Evolutionary conservation across 495 filamentous ascomycete species (phyloP).

Genomic region (Aspergillus mulundensis): DNA sequence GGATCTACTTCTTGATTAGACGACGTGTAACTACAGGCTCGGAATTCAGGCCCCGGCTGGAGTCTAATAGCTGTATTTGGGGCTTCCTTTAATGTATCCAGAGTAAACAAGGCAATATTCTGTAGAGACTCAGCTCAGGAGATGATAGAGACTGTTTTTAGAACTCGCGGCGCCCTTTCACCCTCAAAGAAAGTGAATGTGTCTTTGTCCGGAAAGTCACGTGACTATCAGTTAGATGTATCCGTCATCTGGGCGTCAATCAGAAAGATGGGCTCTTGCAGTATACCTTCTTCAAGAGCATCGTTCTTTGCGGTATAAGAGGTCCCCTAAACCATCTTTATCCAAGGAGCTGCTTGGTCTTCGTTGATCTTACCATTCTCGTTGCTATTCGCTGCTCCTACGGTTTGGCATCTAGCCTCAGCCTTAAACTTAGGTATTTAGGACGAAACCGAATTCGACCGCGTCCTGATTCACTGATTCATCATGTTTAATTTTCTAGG

Average conservation of each 20-base stretch:
- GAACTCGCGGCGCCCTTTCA: too few relatives aligned
- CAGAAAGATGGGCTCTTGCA: background rate
- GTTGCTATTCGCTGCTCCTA: background rate
- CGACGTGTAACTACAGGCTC: background rate
- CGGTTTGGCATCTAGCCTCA: background rate
- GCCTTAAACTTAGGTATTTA: background rate
- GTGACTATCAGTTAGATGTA: background rate
- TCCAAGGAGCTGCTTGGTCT: background rate
- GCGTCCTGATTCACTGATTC: background rate
- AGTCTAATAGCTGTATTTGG: too few relatives aligned
- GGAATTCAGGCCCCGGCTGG: conserved; percentile 1
- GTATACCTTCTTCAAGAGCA: background rate
- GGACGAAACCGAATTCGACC: background rate
- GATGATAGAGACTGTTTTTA: too few relatives aligned
- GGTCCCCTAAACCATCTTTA: background rate
- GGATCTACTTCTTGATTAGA: background rate
- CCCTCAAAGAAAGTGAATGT: background rate
- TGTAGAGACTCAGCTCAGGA: too few relatives aligned
- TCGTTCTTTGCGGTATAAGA: background rate
- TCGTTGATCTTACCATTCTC: background rate
- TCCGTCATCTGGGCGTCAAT: conserved; percentile 5
- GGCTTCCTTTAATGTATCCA: too few relatives aligned
- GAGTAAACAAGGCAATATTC: too few relatives aligned
- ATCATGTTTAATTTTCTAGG: background rate
- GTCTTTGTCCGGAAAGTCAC: background rate